phyloP scores from a whole-genome alignment of 192 early-diverging fungal genomes.

The Thoreauomyces humboldtii region DNA sequence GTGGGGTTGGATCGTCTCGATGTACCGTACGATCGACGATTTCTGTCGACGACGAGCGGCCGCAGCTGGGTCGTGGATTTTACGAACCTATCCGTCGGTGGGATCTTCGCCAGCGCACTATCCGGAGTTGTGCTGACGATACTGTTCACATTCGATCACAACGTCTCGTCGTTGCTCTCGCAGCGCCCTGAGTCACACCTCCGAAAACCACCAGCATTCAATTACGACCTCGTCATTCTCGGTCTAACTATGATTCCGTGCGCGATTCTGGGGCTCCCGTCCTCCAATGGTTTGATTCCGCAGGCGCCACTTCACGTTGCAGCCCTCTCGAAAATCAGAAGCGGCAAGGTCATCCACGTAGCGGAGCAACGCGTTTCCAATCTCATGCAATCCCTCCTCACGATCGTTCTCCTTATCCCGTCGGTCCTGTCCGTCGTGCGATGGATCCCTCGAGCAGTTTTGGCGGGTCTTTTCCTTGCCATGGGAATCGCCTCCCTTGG shows the following conservation, averaged over 20 bases:
- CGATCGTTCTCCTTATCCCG: conserved; percentile 7
- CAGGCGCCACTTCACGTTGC: conserved; percentile 28
- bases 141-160: conserved; percentile 30
- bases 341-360: background rate
- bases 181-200: conserved; percentile 19
- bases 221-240: conserved; percentile 28
- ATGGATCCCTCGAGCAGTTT: conserved; percentile 15
- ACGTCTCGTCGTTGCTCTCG: conserved; percentile 25
- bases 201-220: conserved; percentile 25
- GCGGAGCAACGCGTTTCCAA: conserved; percentile 25
- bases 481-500: conserved; percentile 25
- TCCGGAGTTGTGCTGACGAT: conserved; percentile 17
- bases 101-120: conserved; percentile 19
- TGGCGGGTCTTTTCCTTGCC: conserved; percentile 22
- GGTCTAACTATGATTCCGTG: conserved; percentile 21
- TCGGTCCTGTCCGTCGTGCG: conserved; percentile 9
- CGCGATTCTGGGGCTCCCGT: conserved; percentile 19
- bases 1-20: background rate
- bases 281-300: conserved; percentile 26
- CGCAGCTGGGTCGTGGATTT: conserved; percentile 22
- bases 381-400: conserved; percentile 14
- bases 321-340: conserved; percentile 8
- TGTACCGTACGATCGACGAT: conserved; percentile 10
- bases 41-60: conserved; percentile 18
- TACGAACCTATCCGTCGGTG: background rate